Evolutionary conservation across 75 land plant species (phyloP), one percentile per base, ranked within the genome.

Genomic region (Selaginella moellendorffii): DNA sequence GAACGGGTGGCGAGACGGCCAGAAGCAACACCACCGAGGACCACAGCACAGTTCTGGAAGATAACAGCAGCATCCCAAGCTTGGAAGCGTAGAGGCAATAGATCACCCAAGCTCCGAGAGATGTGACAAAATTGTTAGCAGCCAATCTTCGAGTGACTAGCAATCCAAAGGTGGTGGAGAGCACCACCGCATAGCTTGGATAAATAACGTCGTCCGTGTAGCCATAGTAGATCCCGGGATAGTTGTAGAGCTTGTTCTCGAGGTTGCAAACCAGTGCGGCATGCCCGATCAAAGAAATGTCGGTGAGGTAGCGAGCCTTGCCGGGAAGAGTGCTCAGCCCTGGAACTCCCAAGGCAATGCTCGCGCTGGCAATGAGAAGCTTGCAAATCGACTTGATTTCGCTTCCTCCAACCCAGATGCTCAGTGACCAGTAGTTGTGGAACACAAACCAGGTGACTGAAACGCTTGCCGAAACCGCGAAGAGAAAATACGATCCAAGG

Each of bases 341-440:
- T 68, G 98, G 98, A 66, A 93, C 66, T 61, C 76, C 71, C 87
- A 93, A 76, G 31, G 96, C 96, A 67, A 93, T 65, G 36, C 83
- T 60, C 26, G 76, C 78, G 74, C 80, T 72, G 1, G 77, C 82
- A 67, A 83, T 81, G 30, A 89, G 71, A 24, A 78, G 79, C 79
- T 89, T 88, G 71, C 96, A 88, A 52, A 86, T 75, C 36, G 87
- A 76, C 70, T 86, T 86, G 0, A 93, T 63, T 26, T 84, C 65
- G 76, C 83, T 84, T 58, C 96, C 98, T 52, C 88, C 98, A 69
- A 93, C 52, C 98, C 98, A 93, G 61, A 93, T 86, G 72, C 83
- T 93, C 46, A 93, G 83, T 63, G 69, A 80, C 96, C 96, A 93
- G 73, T 72, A 93, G 65, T 93, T 88, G 65, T 93, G 98, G 36